phyloP scores from a whole-genome alignment of 2,329 filamentous ascomycete species.

The Dissoconium aciculare region DNA sequence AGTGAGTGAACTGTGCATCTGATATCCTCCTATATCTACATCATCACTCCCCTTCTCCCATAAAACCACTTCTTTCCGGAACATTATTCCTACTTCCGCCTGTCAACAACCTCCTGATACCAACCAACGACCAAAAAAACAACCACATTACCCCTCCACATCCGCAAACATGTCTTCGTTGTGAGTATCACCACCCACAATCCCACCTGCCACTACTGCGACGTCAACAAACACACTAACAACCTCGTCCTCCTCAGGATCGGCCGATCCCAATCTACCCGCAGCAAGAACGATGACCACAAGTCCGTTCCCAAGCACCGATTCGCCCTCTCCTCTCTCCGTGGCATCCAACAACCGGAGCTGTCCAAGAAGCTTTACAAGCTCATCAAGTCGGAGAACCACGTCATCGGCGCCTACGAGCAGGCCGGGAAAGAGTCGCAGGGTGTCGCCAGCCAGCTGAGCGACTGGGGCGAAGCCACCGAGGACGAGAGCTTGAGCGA shows the following conservation, averaged over 20 bases:
- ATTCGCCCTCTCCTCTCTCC: slow-evolving; percentile 76
- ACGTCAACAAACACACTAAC: too few species aligned
- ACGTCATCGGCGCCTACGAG: slow-evolving; percentile 72
- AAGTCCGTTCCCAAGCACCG: slow-evolving; percentile 43
- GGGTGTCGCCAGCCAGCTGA: slow-evolving; percentile 76
- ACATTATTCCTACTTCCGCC: not conserved
- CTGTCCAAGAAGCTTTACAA: slow-evolving; percentile 77
- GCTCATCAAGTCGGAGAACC: slow-evolving; percentile 90
- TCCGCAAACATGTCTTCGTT: too few species aligned
- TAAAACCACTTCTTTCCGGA: not conserved
- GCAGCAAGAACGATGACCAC: slow-evolving; percentile 43
- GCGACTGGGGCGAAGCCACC: slow-evolving; percentile 90
- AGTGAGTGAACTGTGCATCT: too few species aligned
- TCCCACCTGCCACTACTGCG: too few species aligned
- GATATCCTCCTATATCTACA: too few species aligned
- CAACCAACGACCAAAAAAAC: too few species aligned
- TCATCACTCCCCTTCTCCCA: too few species aligned
- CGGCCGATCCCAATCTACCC: slow-evolving; percentile 54
- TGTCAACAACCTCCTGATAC: not conserved
- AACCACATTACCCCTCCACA: too few species aligned
- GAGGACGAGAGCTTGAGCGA: slow-evolving; percentile 76
- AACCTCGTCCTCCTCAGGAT: too few species aligned
- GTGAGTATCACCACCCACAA: too few species aligned
- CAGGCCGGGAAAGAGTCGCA: slow-evolving; percentile 69
- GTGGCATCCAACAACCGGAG: slow-evolving; percentile 68